Evolutionary conservation across 1,284 basidiomycete species (phyloP), one percentile per base, ranked within the genome.

Genomic region (Malassezia obtusa): DNA sequence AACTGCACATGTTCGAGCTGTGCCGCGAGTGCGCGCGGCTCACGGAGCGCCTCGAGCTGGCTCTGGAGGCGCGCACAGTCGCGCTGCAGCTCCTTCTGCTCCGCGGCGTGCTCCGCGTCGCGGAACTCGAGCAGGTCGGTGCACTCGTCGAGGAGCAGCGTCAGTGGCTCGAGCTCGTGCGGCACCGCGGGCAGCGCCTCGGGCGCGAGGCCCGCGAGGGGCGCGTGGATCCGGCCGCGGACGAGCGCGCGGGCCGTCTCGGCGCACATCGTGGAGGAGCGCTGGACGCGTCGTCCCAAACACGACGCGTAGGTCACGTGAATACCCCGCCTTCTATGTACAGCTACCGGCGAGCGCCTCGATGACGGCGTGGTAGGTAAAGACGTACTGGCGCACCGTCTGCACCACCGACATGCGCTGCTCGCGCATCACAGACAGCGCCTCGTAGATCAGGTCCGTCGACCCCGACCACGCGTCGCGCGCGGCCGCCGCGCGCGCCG

Each of bases 391-490:
- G 11, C 71, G 43, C 6, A 60, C 61, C 6, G 69, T 72, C 50
- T 73, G 70, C 19, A 73, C 64, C 52, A 64, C 54, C 40, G 60
- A 63, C 69, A 72, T 73, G 24, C 71, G 61, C 59, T 73, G 71
- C 52, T 73, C 69, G 8, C 71, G 49, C 19, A 62, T 63, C 3
- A 41, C 28, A 14, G 38, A 45, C 1, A 53, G 21, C 15, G 51
- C 47, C 15, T 53, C 50, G 22, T 2, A 32, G 19, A 35, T 51
- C 41, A n/a, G 47, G 26, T 63, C 60, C n/a, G 21, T 49, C 19
- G 36, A 39, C 11, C 32, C 33, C 1, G 19, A 35, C 43, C 51
- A 56, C 25, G 21, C 37, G 17, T 35, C 30, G 33, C 15, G 26
- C 9, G 40, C 40, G 17, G 25, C 24, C 10, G 6, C 17, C 15